Evolutionary conservation across 306 rosid genomes (phyloP).

Genomic region (Phaseolus lunatus): DNA sequence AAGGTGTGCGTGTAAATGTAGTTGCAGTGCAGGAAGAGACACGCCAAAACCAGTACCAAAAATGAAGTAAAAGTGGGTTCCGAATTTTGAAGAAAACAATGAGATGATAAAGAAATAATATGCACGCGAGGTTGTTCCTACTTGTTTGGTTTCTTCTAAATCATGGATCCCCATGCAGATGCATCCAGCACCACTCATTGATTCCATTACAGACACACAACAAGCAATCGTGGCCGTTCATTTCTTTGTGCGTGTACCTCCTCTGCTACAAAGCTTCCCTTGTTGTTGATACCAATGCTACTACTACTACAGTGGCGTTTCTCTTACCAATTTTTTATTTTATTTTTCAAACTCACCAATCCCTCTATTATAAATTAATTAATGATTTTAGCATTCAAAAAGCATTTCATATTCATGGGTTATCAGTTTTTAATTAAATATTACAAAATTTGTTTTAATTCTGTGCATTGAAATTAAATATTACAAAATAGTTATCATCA

Average conservation of each 20-base stretch:
- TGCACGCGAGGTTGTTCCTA: slow-evolving; percentile 35
- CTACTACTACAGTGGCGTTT: not conserved
- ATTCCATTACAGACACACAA: not conserved
- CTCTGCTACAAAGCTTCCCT: not conserved
- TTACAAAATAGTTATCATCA: no score
- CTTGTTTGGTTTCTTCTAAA: slow-evolving; percentile 32
- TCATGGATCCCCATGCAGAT: slow-evolving; percentile 39
- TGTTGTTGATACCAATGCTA: not conserved
- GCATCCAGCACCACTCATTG: not conserved
- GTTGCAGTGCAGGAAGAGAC: slow-evolving; percentile 31
- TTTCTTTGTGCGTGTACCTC: not conserved
- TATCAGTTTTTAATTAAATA: no score
- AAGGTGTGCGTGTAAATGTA: not conserved
- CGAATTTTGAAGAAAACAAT: slow-evolving; percentile 33
- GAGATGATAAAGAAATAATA: slow-evolving; percentile 32
- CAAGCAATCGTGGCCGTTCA: slow-evolving; percentile 22
- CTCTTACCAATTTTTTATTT: not conserved
- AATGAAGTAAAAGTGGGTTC: not conserved
- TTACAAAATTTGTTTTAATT: no score
- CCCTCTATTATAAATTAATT: not conserved
- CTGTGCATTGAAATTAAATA: no score
- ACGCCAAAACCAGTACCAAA: slow-evolving; percentile 18
- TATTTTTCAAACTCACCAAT: no score
- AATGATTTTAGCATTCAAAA: no score
- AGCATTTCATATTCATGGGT: no score